Evolutionary conservation across 192 early-diverging fungal genomes (phyloP), one percentile per base, ranked within the genome.

Genomic region (Gonapodya sp.): DNA sequence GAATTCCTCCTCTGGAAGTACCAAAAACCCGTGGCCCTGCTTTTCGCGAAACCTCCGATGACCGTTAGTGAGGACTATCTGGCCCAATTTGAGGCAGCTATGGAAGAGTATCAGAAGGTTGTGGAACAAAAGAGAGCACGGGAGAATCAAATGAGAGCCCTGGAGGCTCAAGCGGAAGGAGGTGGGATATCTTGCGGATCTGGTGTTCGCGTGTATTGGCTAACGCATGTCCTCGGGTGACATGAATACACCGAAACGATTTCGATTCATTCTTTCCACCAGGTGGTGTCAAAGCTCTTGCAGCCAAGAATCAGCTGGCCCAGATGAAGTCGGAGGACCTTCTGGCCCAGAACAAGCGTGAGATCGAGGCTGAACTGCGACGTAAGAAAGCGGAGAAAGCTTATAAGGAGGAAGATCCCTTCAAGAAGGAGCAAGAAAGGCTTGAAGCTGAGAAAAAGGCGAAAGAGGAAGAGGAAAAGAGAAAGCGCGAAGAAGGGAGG

Each of bases 131-230:
- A 64, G 46, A 8, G 46, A 16, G 46, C 46, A 64, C 46, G 46
- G 46, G 46, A 64, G 46, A 64, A 64, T 64, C 46, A 64, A 64
- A 64, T 64, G 46, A 64, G 46, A 64, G 46, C 46, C 24, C 46
- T 64, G 46, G 46, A 64, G 46, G 46, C 46, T 64, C 46, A 64
- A 24, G 46, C 46, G 8, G 46, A 64, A 64, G 46, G 46, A 64
- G 46, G 46, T 64, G 46, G 24, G 46, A 16, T n/a, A n/a, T n/a
- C n/a, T n/a, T n/a, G n/a, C n/a, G n/a, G n/a, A n/a, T n/a, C n/a
- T n/a, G n/a, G n/a, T n/a, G n/a, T n/a, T n/a, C n/a, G n/a, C n/a
- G n/a, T n/a, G n/a, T n/a, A n/a, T n/a, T n/a, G n/a, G n/a, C n/a
- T n/a, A n/a, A n/a, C n/a, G n/a, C n/a, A n/a, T n/a, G n/a, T n/a